phyloP scores from a whole-genome alignment of 495 filamentous ascomycete genomes.

The Penicillium roqueforti region DNA sequence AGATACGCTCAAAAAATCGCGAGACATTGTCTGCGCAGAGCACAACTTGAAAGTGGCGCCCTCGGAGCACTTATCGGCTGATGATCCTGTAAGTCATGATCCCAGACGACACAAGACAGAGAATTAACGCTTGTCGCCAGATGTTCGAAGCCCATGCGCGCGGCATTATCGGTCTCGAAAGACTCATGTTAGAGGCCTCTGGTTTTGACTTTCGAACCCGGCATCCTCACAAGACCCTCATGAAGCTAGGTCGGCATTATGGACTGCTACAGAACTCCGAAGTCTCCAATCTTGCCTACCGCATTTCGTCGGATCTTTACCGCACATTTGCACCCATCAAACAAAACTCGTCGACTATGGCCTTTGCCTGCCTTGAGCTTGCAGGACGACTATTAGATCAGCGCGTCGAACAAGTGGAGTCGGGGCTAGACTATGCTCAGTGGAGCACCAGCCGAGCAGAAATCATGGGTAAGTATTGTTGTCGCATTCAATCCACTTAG shows the following conservation, averaged over 20 bases:
- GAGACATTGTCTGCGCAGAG: constrained; percentile 84
- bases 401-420: constrained; percentile 44
- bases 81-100: constrained; percentile 61
- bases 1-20: constrained; percentile 94
- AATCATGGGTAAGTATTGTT: constrained; percentile 55
- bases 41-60: constrained; percentile 74
- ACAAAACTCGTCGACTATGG: constrained; percentile 73
- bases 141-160: constrained; percentile 72
- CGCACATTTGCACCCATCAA: constrained; percentile 91
- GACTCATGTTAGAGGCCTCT: constrained; percentile 88
- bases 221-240: constrained; percentile 75
- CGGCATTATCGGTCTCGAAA: constrained; percentile 79
- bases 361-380: constrained; percentile 76
- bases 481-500: not conserved
- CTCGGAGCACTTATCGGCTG: constrained; percentile 71
- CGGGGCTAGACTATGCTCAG: constrained; percentile 42
- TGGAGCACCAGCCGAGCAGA: constrained; percentile 63
- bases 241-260: constrained; percentile 64
- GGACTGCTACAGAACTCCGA: constrained; percentile 47
- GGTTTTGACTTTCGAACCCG: constrained; percentile 93
- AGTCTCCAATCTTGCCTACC: constrained; percentile 63
- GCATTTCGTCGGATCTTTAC: constrained; percentile 82
- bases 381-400: constrained; percentile 60
- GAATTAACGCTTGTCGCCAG: constrained; percentile 36
- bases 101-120: not conserved